Base-by-base conservation (phyloP, 345 rosid genomes). In the Brassica napus region DNA sequence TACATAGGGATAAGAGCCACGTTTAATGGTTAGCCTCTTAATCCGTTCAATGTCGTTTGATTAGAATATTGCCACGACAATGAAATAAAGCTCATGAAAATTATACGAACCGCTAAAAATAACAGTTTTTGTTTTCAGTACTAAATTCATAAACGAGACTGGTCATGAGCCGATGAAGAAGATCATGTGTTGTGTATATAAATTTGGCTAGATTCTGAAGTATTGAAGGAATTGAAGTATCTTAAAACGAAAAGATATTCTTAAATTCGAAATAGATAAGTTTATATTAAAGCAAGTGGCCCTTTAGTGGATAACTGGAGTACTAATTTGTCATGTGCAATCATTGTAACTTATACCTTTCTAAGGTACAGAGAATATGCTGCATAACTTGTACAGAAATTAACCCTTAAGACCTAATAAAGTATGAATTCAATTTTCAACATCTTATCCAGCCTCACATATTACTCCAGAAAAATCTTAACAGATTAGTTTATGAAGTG, bases 301-400 rank as follows among this genome's bases (percentile, higher is more conserved):
- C 63, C 76, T 69, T 52, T 69, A 57, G 75, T 79, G 71, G 75
- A 69, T 79, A 79, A 79, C 52, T 59, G 28, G 4, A 68, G 34
- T 65, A 54, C 60, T 30, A 80, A 69, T 69, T 63, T 62, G 61
- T 28, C 72, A 69, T 63, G 69, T 80, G 72, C 66, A 54, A 80
- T 80, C 67, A 80, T 80, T 80, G 67, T 52, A 35, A 28, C 68
- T 69, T 49, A 31, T 28, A 69, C 16, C 74, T 68, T 74, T 68
- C 14, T 60, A 66, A 47, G 74, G 79, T 69, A 62, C 83, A 74
- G 7, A 74, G 60, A 54, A 74, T 63, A 49, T 79, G 75, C 78
- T 74, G 35, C 64, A 52, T 49, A 68, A 49, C 59, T 79, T 62
- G 0, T 35, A 49, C 58, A 49, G 35, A 28, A 73, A 68, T 1